phyloP scores from a whole-genome alignment of 148 eudicot genomes.

The Vaccinium vitisidaea region DNA sequence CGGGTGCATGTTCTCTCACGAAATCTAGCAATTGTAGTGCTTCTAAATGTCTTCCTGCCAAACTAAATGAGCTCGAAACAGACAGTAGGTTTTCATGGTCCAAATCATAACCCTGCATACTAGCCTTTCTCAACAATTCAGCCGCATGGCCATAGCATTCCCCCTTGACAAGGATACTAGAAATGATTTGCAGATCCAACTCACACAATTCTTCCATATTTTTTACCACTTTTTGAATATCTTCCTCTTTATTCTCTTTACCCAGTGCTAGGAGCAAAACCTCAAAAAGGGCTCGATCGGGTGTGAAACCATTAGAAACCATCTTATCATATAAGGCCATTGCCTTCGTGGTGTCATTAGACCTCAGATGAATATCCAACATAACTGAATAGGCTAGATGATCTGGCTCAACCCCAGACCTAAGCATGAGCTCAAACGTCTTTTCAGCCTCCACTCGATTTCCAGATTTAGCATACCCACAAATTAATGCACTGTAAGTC shows the following conservation, averaged over 20 bases:
- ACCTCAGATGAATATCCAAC: constrained; percentile 76
- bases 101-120: constrained; percentile 57
- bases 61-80: constrained; percentile 69
- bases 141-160: constrained; percentile 75
- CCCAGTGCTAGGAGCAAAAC: constrained; percentile 54
- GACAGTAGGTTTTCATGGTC: constrained; percentile 57
- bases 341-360: constrained; percentile 52
- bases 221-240: constrained; percentile 52
- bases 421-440: constrained; percentile 70
- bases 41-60: constrained; percentile 67
- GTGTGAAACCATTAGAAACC: constrained; percentile 62
- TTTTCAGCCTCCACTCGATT: constrained; percentile 68
- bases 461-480: constrained; percentile 96
- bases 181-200: constrained; percentile 55
- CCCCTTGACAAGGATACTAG: constrained; percentile 65
- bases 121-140: constrained; percentile 53
- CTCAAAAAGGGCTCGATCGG: constrained; percentile 60
- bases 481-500: constrained; percentile 90
- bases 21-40: constrained; percentile 67
- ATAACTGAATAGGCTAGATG: constrained; percentile 82
- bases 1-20: constrained; percentile 50
- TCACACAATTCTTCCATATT: constrained; percentile 62
- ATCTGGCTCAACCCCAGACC: constrained; percentile 84
- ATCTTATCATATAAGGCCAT: constrained; percentile 63
- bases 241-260: constrained; percentile 51